These are phyloP conservation scores for Calocybe gangraenosa DNA, from an alignment of 768 basidiomycete species.

Conservation along the genomic window DNA sequence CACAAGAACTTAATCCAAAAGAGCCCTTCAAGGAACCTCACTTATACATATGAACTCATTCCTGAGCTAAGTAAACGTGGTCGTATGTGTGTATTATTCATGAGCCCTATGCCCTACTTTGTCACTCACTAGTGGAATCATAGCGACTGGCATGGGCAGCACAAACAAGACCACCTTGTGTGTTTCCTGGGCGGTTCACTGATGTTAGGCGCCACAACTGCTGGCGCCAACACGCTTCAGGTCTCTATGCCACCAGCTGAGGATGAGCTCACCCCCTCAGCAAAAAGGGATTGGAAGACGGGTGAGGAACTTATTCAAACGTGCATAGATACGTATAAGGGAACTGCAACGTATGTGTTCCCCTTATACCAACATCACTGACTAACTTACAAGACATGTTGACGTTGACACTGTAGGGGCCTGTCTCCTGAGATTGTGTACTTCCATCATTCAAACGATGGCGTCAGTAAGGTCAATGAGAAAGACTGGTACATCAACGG, in stretches of 20 bases:
- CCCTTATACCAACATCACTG: not conserved
- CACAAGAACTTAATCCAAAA: slow-evolving; percentile 67
- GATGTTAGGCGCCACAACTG: slow-evolving; percentile 79
- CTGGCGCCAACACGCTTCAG: slow-evolving; percentile 41
- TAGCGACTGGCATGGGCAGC: slow-evolving; percentile 66
- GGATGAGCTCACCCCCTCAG: slow-evolving; percentile 52
- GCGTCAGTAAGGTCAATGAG: slow-evolving; percentile 26
- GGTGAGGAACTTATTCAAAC: slow-evolving; percentile 83
- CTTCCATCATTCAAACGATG: slow-evolving; percentile 61
- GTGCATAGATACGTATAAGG: slow-evolving; percentile 77
- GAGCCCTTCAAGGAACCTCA: slow-evolving; percentile 52
- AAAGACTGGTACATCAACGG: slow-evolving; percentile 92
- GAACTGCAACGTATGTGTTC: slow-evolving; percentile 67
- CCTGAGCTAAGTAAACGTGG: slow-evolving; percentile 43
- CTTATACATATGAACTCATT: slow-evolving; percentile 79
- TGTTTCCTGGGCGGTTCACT: slow-evolving; percentile 94
- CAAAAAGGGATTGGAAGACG: slow-evolving; percentile 76
- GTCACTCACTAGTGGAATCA: not conserved
- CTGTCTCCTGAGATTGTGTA: slow-evolving; percentile 87
- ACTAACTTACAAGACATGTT: not conserved
- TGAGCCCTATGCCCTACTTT: not conserved
- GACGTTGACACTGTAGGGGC: slow-evolving; percentile 42
- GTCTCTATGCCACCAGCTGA: slow-evolving; percentile 66
- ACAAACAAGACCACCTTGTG: slow-evolving; percentile 94
- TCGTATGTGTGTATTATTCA: slow-evolving; percentile 25